Evolutionary conservation across 2,329 filamentous ascomycete species (phyloP), one percentile per base, ranked within the genome.

Genomic region (Xylaria sp.): DNA sequence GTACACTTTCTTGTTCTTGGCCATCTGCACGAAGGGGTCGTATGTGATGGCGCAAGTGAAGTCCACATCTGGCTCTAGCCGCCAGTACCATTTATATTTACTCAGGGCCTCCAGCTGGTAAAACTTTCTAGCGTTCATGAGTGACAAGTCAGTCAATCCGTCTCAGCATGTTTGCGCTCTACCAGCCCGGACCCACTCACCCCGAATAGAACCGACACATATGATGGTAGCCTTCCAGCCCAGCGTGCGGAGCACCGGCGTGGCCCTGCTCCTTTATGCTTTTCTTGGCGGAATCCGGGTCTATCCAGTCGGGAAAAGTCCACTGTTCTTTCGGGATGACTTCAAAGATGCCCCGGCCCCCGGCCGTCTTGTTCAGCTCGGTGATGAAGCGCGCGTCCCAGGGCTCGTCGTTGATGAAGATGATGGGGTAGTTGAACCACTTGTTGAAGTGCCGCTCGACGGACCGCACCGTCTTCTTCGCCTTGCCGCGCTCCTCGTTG

Each of bases 11-110:
- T 78, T 76, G 71, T 79, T 79, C 66, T 77, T 76, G 60, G 81
- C 81, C 82, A 84, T 84, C 69, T 84, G 79, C 25, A 80, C 80
- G 62, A 84, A 84, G 16, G 82, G 82, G 71, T 84, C 82, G 75
- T 84, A 84, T n/a, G 82, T 82, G 44, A 84, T 81, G 62, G 80
- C 79, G 77, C 82, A 84, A 69, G 77, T 80, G 69, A 81, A 84
- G 60, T 83, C 78, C 63, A 83, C 81, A 61, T 83, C 80, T 23
- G 82, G 82, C 66, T 84, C 82, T 25, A 84, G 75, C 13, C 82
- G 78, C 82, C 82, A 84, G 75, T 84, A 84, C 82, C 82, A 84
- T 72, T 81, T 82, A 77, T 82, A 84, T 54, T 80, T 75, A 70
- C 76, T 75, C 25, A 84, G 75, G 0, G 76, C 80, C 8, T 81